phyloP scores from a whole-genome alignment of 768 basidiomycete genomes.

The Solioccasus polychromus region DNA sequence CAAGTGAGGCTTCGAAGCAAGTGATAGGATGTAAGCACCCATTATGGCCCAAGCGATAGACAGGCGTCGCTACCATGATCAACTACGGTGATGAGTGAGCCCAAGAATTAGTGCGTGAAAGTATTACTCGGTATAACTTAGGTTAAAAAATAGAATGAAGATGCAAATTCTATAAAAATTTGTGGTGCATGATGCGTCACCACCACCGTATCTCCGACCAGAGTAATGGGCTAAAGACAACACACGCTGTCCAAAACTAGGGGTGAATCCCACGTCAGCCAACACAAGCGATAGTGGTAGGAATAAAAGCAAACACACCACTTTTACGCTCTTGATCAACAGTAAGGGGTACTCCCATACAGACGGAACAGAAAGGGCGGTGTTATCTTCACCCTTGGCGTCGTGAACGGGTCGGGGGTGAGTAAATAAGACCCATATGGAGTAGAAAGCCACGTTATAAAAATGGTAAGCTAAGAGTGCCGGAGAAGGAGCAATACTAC shows the following conservation, averaged over 20 bases:
- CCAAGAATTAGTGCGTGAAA: background rate
- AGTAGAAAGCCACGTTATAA: constrained; percentile 93
- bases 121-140: background rate
- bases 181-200: constrained; percentile 25
- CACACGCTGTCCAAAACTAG: constrained; percentile 86
- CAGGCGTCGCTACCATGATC: too few species aligned
- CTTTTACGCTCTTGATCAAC: constrained; percentile 55
- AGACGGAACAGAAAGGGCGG: constrained; percentile 39
- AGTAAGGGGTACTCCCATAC: constrained; percentile 69
- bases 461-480: constrained; percentile 84
- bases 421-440: constrained; percentile 87
- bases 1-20: too few species aligned
- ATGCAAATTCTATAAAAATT: background rate
- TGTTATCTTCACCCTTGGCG: constrained; percentile 31
- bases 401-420: constrained; percentile 37
- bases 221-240: constrained; percentile 85
- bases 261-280: background rate
- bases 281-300: background rate
- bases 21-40: too few species aligned
- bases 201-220: constrained; percentile 87
- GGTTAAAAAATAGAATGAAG: background rate
- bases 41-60: too few species aligned
- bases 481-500: constrained; percentile 79
- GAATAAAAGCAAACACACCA: constrained; percentile 43
- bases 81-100: too few species aligned